These are phyloP conservation scores for Sicyos edulis DNA, from an alignment of 306 rosid species.

Conservation along the genomic window DNA sequence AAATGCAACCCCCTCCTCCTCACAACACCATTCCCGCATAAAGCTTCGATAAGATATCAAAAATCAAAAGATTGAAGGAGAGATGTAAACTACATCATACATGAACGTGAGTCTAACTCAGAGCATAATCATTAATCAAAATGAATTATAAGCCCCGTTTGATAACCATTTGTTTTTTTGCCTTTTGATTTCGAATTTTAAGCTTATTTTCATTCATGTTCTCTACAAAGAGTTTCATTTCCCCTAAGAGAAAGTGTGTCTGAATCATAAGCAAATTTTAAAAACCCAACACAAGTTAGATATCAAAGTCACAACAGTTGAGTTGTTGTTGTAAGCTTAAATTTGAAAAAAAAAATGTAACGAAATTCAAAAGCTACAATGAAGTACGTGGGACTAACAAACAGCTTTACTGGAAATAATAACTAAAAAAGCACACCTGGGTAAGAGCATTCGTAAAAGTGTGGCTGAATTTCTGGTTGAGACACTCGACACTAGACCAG, in stretches of 20 bases:
- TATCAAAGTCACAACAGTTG: too few species aligned
- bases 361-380: background rate
- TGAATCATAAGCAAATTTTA: too few species aligned
- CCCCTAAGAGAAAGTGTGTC: too few species aligned
- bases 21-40: slow-evolving; percentile 12
- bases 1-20: too few species aligned
- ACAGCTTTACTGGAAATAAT: background rate
- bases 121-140: background rate
- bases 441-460: slow-evolving; percentile 62
- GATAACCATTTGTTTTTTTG: too few species aligned
- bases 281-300: too few species aligned
- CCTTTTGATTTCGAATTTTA: too few species aligned
- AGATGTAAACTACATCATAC: background rate
- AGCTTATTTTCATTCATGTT: too few species aligned
- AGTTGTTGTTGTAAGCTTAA: too few species aligned
- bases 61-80: background rate
- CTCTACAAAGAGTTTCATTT: too few species aligned
- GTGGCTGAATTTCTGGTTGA: slow-evolving; percentile 73
- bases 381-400: background rate
- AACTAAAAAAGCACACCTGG: slow-evolving; percentile 54
- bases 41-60: background rate
- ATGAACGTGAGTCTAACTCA: background rate
- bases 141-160: too few species aligned
- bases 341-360: too few species aligned
- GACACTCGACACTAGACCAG: slow-evolving; percentile 92